Evolutionary conservation across 495 filamentous ascomycete species (phyloP).

Genomic region (Hyaloscypha variabilis): DNA sequence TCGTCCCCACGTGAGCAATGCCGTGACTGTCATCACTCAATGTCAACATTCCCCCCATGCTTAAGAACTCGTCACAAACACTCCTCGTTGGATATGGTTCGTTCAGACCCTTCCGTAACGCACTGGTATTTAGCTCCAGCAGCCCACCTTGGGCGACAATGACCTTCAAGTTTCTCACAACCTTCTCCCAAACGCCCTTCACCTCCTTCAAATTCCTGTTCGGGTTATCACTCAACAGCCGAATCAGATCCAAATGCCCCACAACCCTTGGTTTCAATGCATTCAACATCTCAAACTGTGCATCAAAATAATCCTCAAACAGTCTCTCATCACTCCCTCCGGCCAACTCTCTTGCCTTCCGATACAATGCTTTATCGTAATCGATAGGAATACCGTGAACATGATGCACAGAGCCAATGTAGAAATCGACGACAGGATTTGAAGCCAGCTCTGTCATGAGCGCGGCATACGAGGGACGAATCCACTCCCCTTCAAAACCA

Average conservation of each 20-base stretch:
- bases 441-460: constrained; percentile 62
- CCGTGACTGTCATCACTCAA: constrained; percentile 92
- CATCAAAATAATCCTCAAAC: constrained; percentile 84
- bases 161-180: constrained; percentile 72
- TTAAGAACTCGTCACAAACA: constrained; percentile 71
- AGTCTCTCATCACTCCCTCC: constrained; percentile 70
- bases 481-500: constrained; percentile 93
- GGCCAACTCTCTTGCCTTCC: constrained; percentile 51
- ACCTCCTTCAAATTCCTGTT: constrained; percentile 53
- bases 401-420: constrained; percentile 91
- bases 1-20: constrained; percentile 73
- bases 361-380: constrained; percentile 71
- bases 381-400: constrained; percentile 86
- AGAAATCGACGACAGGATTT: constrained; percentile 74
- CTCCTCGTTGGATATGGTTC: constrained; percentile 86
- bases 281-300: constrained; percentile 78
- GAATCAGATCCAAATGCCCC: constrained; percentile 92
- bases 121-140: constrained; percentile 86
- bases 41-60: constrained; percentile 76
- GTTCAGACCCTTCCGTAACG: constrained; percentile 82
- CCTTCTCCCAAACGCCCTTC: constrained; percentile 69
- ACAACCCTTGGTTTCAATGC: constrained; percentile 77
- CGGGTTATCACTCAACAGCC: constrained; percentile 73
- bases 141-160: constrained; percentile 75
- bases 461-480: constrained; percentile 63